Base-by-base conservation (phyloP, 2,329 filamentous ascomycete species). In the Thielaviopsis musarum region DNA sequence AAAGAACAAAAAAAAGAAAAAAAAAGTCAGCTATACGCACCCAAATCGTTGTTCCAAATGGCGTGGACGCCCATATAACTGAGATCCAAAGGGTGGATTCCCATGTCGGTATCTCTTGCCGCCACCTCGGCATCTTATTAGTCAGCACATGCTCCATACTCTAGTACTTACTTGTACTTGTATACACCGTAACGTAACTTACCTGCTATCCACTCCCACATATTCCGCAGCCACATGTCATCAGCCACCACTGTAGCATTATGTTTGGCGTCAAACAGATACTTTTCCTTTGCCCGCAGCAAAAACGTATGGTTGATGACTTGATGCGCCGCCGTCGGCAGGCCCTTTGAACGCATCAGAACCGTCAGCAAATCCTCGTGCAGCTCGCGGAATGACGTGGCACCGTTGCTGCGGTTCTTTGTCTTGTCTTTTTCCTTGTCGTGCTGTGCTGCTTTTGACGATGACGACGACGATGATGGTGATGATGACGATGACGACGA, bases 201-300 rank as follows among this genome's bases (percentile, higher is more conserved):
- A 82, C 85, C 81, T 61, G 79, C 76, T 54, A 91, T 75, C 76
- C 87, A 88, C 54, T 82, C 79, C 88, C 88, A 94, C n/a, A 87
- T 73, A 59, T 87, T 84, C 60, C 82, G 78, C n/a, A 91, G 73
- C 80, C 86, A 88, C 30, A 79, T 80, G 65, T 91, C 84, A 62
- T 88, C 85, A 5, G 77, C 74, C 1, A 87, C 77, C n/a, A 91
- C 78, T 5, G 76, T 71, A 62, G 79, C 78, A 66, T 93, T 93
- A 54, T 74, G 77, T 17, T 72, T 70, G 61, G 81, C 82, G 65
- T 90, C 74, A 62, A 85, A 83, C 0, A 84, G 70, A 63, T 85
- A 85, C 59, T 75, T 77, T 64, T 82, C 80, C 63, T 78, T 79
- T 7, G 81, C 79, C 17, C 82, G 78, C 45, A 80, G 69, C 10